Evolutionary conservation across 352 stramenopile species (phyloP).

Genomic region (Globisporangium mamillatum): DNA sequence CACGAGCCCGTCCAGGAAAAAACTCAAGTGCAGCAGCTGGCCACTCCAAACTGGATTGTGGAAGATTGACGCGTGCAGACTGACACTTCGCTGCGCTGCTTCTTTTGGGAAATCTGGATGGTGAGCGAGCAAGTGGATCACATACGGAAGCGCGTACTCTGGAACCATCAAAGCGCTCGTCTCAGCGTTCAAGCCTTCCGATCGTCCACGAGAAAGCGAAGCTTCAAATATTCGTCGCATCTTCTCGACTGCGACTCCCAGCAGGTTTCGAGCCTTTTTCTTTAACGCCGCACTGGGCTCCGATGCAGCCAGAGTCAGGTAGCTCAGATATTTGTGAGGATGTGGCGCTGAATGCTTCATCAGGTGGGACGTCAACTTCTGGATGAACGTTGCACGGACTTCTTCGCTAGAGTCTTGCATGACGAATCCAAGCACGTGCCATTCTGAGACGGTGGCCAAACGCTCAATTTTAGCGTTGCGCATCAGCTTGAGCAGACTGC

Average conservation of each 20-base stretch:
- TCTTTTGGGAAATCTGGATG: slow-evolving; percentile 63
- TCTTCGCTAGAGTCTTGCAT: slow-evolving; percentile 76
- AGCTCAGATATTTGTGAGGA: slow-evolving; percentile 82
- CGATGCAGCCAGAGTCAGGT: slow-evolving; percentile 61
- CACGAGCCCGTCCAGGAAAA: slow-evolving; percentile 76
- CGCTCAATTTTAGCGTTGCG: slow-evolving; percentile 53
- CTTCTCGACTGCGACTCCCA: slow-evolving; percentile 55
- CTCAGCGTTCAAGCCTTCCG: slow-evolving; percentile 14
- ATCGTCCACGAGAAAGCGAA: slow-evolving; percentile 22
- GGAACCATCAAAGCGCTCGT: slow-evolving; percentile 64
- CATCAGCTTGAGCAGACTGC: slow-evolving; percentile 62
- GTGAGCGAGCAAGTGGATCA: slow-evolving; percentile 81
- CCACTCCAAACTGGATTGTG: slow-evolving; percentile 44
- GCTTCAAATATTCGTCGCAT: slow-evolving; percentile 80
- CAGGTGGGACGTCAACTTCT: slow-evolving; percentile 70
- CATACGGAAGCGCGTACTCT: slow-evolving; percentile 78
- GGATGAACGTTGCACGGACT: slow-evolving; percentile 66
- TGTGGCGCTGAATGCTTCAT: slow-evolving; percentile 58
- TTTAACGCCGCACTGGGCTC: slow-evolving; percentile 53
- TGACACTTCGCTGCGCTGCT: slow-evolving; percentile 30
- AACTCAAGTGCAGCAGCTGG: slow-evolving; percentile 53
- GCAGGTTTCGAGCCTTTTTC: slow-evolving; percentile 46
- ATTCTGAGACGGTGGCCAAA: slow-evolving; percentile 51
- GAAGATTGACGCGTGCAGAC: slow-evolving; percentile 26
- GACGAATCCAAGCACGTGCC: slow-evolving; percentile 75